A percentile compares a stretch with the other conserved stretches of the same genome.
phyloP scores from a whole-genome alignment of 2,329 filamentous ascomycete species.

The Pseudogymnoascus sp. region DNA sequence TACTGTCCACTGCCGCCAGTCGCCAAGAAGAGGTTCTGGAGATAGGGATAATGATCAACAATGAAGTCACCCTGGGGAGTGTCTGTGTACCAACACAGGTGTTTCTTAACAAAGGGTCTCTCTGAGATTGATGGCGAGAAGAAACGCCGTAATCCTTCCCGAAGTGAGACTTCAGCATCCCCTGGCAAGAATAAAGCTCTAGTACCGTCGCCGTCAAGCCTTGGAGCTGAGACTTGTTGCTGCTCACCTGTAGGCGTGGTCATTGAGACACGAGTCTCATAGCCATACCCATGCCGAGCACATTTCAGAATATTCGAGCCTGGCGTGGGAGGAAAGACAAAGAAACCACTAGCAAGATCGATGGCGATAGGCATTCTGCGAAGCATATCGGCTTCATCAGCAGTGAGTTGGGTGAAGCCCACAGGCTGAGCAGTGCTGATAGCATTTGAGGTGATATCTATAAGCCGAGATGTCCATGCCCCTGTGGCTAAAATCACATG shows the following conservation, averaged over 20 bases:
- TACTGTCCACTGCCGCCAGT: slow-evolving; percentile 41
- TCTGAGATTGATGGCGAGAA: slow-evolving; percentile 32
- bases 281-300: slow-evolving; percentile 54
- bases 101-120: slow-evolving; percentile 42
- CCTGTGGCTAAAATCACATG: slow-evolving; percentile 8
- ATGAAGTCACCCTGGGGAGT: slow-evolving; percentile 58
- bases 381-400: slow-evolving; percentile 57
- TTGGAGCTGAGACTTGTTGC: background rate
- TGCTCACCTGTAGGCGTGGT: slow-evolving; percentile 15
- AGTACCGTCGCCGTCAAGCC: background rate
- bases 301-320: slow-evolving; percentile 48
- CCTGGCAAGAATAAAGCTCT: slow-evolving; percentile 28
- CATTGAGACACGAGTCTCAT: slow-evolving; percentile 35
- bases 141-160: slow-evolving; percentile 38
- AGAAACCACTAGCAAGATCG: slow-evolving; percentile 61
- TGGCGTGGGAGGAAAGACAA: slow-evolving; percentile 59
- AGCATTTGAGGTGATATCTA: slow-evolving; percentile 46
- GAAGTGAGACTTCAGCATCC: slow-evolving; percentile 47
- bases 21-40: slow-evolving; percentile 40
- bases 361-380: slow-evolving; percentile 60
- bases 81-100: slow-evolving; percentile 60
- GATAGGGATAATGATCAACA: slow-evolving; percentile 46
- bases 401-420: slow-evolving; percentile 55
- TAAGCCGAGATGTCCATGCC: background rate
- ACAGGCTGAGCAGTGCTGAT: slow-evolving; percentile 57